Conservation (phyloP, 352 stramenopile species). For the Saprolegnia parasitica region DNA sequence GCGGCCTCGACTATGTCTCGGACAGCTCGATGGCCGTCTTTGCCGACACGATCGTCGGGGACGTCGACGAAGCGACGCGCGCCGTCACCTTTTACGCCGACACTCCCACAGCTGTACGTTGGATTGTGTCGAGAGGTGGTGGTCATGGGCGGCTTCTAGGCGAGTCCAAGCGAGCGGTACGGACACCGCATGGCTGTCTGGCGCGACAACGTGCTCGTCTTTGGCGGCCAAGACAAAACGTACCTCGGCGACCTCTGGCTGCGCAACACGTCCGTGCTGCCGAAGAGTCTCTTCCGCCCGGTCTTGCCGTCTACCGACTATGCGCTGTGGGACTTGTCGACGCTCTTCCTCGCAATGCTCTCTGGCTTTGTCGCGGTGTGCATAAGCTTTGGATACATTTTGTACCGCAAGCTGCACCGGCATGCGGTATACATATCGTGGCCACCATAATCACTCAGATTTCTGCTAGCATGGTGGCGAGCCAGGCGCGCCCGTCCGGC, state of each 20-base stretch:
- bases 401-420: neutral
- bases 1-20: slow-evolving; percentile 7
- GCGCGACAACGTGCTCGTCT: slow-evolving; percentile 12
- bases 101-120: neutral
- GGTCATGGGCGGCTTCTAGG: neutral
- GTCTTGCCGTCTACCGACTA: neutral
- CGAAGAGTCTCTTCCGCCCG: neutral
- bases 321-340: neutral
- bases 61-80: neutral
- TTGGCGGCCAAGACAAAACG: slow-evolving; percentile 7
- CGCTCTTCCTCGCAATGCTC: neutral
- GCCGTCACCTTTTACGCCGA: neutral
- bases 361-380: slow-evolving; percentile 2
- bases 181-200: slow-evolving; percentile 21
- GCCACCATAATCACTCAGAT: neutral
- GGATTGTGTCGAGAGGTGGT: neutral
- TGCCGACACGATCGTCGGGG: slow-evolving; percentile 5
- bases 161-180: slow-evolving; percentile 7
- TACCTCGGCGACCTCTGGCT: slow-evolving; percentile 27
- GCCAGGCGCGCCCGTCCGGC: neutral
- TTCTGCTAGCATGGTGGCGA: neutral
- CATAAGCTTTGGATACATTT: neutral
- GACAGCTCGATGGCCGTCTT: slow-evolving; percentile 3
- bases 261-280: slow-evolving; percentile 18
- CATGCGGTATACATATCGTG: neutral